A percentile compares a stretch with the other conserved stretches of the same genome.
These are phyloP conservation scores for Candolleomyces eurysporus DNA, from an alignment of 768 basidiomycete species.

Conservation along the genomic window DNA sequence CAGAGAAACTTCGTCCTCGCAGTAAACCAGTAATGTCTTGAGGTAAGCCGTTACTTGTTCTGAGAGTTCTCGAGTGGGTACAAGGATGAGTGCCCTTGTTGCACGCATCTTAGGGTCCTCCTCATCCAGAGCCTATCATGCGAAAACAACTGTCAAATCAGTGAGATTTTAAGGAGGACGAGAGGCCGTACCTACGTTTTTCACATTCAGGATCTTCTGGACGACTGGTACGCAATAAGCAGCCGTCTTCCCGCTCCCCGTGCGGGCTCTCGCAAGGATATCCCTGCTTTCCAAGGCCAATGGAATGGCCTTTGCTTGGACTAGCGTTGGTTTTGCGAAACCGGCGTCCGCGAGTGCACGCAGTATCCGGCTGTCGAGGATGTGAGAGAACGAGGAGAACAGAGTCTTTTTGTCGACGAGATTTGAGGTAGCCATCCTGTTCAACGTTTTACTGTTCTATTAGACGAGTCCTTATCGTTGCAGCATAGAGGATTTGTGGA, in stretches of 20 bases:
- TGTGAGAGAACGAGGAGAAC: constrained; percentile 65
- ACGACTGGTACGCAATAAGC: constrained; percentile 91
- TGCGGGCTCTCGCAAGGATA: constrained; percentile 90
- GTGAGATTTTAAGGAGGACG: not conserved
- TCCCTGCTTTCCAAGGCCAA: constrained; percentile 86
- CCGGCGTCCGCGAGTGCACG: constrained; percentile 87
- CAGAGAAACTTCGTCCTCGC: constrained; percentile 67
- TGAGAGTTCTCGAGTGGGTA: constrained; percentile 90
- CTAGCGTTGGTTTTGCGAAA: constrained; percentile 87
- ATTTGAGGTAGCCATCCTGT: constrained; percentile 3
- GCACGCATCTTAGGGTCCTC: constrained; percentile 44
- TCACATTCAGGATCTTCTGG: constrained; percentile 82
- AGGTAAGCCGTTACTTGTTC: constrained; percentile 84
- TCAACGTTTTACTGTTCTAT: not conserved
- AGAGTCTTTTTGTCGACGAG: constrained; percentile 47
- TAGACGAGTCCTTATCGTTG: not conserved
- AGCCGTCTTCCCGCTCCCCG: constrained; percentile 96
- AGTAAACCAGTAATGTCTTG: constrained; percentile 66
- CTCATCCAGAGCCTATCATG: constrained; percentile 32
- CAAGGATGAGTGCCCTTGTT: constrained; percentile 77
- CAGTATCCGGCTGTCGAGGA: constrained; percentile 83
- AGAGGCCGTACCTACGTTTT: constrained; percentile 53
- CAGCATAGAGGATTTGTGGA: not conserved
- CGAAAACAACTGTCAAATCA: constrained; percentile 6
- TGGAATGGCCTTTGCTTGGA: constrained; percentile 91